Conservation (phyloP, 192 early-diverging fungal genomes). For the Coemansia sp. region DNA sequence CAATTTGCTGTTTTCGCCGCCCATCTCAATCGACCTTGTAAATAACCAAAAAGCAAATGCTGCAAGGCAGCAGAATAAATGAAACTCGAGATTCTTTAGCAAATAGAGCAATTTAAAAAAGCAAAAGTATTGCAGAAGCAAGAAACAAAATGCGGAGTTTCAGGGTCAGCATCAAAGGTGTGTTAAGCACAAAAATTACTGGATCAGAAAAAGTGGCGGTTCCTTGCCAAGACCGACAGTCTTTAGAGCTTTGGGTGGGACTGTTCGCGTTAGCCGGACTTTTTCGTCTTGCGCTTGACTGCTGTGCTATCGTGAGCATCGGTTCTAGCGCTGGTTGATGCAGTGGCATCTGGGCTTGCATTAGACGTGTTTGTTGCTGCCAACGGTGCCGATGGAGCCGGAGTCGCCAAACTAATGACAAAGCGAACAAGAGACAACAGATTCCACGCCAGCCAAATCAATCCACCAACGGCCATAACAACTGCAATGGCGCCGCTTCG, state of each 20-base stretch:
- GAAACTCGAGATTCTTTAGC: background rate
- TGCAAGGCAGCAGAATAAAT: background rate
- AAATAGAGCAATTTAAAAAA: slow-evolving; percentile 4
- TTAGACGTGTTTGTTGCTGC: background rate
- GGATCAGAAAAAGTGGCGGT: background rate
- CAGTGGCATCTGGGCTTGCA: background rate
- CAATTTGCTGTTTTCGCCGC: slow-evolving; percentile 83
- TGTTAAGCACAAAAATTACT: background rate
- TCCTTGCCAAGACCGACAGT: background rate
- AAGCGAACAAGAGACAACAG: slow-evolving; percentile 19
- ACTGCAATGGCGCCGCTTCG: slow-evolving; percentile 30
- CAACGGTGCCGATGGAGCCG: slow-evolving; percentile 6
- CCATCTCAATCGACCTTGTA: slow-evolving; percentile 59
- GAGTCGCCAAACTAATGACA: slow-evolving; percentile 1
- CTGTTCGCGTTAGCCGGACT: background rate
- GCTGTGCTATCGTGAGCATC: slow-evolving; percentile 1
- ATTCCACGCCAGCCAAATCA: slow-evolving; percentile 49
- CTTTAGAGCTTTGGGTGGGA: background rate
- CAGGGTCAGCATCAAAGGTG: too few species aligned
- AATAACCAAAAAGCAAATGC: background rate
- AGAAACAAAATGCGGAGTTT: slow-evolving; percentile 12
- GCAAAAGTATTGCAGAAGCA: background rate
- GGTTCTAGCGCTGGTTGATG: slow-evolving; percentile 11
- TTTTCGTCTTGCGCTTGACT: slow-evolving; percentile 23
- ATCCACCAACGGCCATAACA: slow-evolving; percentile 25